Percentiles rank a stretch among this genome's conserved stretches.
These are phyloP conservation scores for Tetracentron sinense DNA, from an alignment of 164 flowering plant species.

Conservation along the genomic window DNA sequence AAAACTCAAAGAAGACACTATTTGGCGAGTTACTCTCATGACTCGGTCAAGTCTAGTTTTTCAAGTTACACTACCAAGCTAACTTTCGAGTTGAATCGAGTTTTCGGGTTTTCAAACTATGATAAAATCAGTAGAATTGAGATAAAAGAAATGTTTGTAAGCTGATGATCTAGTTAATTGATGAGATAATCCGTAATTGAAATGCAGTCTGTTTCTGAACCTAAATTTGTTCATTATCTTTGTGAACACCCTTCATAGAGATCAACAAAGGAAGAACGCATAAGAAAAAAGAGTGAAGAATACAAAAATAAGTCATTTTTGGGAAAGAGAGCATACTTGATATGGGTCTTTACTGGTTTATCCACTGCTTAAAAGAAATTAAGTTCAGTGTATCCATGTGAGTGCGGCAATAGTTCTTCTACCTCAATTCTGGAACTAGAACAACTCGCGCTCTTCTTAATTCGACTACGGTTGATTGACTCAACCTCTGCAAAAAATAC, in stretches of 20 bases:
- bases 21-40: too few relatives aligned
- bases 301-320: too few relatives aligned
- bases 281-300: not conserved
- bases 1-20: too few relatives aligned
- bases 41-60: too few relatives aligned
- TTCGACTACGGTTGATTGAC: conserved; percentile 42
- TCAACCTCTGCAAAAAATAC: conserved; percentile 74
- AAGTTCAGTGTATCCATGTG: conserved; percentile 52
- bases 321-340: not conserved
- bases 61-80: too few relatives aligned
- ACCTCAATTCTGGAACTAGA: conserved; percentile 71
- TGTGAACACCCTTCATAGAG: not conserved
- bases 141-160: too few relatives aligned
- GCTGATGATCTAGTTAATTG: too few relatives aligned
- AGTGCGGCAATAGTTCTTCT: conserved; percentile 71
- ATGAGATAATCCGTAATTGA: too few relatives aligned
- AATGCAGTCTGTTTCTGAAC: not conserved
- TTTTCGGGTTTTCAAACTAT: too few relatives aligned
- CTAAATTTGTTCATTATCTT: not conserved
- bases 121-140: too few relatives aligned
- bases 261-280: not conserved
- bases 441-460: conserved; percentile 60
- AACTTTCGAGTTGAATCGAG: too few relatives aligned
- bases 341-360: not conserved
- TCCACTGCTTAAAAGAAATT: conserved; percentile 37